phyloP scores from a whole-genome alignment of 108 stramenopile genomes.

The Mediolabrus comicus region DNA sequence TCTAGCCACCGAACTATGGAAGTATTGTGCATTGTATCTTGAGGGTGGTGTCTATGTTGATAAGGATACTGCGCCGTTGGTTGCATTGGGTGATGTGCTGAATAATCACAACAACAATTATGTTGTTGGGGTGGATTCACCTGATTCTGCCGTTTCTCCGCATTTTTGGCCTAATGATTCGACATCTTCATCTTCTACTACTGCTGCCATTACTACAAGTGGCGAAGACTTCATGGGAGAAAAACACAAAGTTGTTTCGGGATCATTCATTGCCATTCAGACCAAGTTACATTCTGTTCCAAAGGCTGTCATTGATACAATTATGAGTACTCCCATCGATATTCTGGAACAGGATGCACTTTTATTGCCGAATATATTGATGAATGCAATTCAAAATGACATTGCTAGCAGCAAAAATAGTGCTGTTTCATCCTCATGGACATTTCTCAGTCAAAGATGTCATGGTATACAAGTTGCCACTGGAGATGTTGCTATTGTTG shows the following conservation, averaged over 20 bases:
- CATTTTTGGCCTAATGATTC: background rate
- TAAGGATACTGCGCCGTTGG: slow-evolving; percentile 45
- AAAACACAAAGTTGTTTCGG: slow-evolving; percentile 3
- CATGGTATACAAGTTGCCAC: slow-evolving; percentile 29
- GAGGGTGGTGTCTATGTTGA: slow-evolving; percentile 65
- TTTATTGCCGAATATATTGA: slow-evolving; percentile 24
- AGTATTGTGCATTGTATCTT: slow-evolving; percentile 64
- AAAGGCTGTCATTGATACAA: slow-evolving; percentile 5
- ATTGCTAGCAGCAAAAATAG: background rate
- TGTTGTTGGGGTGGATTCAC: slow-evolving; percentile 13
- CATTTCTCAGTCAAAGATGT: slow-evolving; percentile 29
- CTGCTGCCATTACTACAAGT: background rate
- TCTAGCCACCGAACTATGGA: slow-evolving; percentile 71
- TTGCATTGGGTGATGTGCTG: slow-evolving; percentile 29
- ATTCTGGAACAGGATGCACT: slow-evolving; percentile 29
- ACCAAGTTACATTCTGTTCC: slow-evolving; percentile 6
- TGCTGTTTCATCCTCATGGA: slow-evolving; percentile 13
- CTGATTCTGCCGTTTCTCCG: slow-evolving; percentile 18
- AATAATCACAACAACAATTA: slow-evolving; percentile 9
- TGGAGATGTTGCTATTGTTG: slow-evolving; percentile 2
- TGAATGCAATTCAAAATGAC: slow-evolving; percentile 10
- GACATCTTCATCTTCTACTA: background rate
- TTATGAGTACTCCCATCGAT: background rate
- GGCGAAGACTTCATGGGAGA: background rate
- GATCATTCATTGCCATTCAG: slow-evolving; percentile 22